Conservation (phyloP, 1,284 basidiomycete species). For the Vanrija humicola region DNA sequence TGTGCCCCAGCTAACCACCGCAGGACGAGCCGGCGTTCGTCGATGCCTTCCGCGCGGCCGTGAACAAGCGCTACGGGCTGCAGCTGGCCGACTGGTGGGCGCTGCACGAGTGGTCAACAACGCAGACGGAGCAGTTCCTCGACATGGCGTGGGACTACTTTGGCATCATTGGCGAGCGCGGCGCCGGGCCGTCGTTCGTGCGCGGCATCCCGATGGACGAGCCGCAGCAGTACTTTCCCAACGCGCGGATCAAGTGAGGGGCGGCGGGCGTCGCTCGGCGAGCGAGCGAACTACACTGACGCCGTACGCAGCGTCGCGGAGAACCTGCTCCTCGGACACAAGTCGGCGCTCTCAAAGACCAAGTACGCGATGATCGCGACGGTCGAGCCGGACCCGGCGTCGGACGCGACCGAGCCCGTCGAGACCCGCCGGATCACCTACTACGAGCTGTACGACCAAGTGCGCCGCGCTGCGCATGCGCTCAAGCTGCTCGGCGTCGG, state of each 20-base stretch:
- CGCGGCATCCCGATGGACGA: conserved; percentile 17
- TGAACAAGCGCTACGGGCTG: conserved; percentile 14
- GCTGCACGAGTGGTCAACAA: conserved; percentile 15
- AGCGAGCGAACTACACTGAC: neutral
- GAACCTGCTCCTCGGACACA: conserved; percentile 15
- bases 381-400: conserved; percentile 15
- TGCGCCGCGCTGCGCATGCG: conserved; percentile 9
- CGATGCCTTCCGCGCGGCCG: conserved; percentile 12
- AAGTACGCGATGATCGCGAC: conserved; percentile 16
- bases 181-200: conserved; percentile 14
- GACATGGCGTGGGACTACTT: conserved; percentile 19
- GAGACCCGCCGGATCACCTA: conserved; percentile 21
- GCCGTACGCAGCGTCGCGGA: conserved; percentile 10
- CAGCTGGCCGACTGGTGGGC: conserved; percentile 16
- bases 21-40: conserved; percentile 18
- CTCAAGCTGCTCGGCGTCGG: conserved; percentile 14
- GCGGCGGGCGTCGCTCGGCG: neutral
- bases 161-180: conserved; percentile 14
- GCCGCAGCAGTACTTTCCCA: conserved; percentile 16
- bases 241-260: conserved; percentile 15
- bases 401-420: conserved; percentile 9
- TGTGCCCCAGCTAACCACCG: neutral
- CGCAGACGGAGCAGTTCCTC: conserved; percentile 12
- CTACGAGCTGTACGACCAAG: conserved; percentile 19
- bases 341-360: conserved; percentile 12